Evolutionary conservation across 2,329 filamentous ascomycete genomes (phyloP).

Genomic region (Aquanectria penicillioides): DNA sequence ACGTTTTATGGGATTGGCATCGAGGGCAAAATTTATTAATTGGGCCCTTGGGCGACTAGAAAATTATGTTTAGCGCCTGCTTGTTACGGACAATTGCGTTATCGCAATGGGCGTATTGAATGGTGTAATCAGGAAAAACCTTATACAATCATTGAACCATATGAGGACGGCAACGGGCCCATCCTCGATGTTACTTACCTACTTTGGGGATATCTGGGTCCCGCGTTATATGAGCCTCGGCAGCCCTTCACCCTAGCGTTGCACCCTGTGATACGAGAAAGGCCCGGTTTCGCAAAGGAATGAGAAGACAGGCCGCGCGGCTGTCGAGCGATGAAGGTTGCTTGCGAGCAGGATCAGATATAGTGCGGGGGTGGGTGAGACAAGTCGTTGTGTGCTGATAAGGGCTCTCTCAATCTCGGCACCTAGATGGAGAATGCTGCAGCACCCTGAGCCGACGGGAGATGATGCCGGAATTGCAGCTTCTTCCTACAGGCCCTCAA

Average conservation of each 20-base stretch:
- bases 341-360: neutral
- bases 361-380: neutral
- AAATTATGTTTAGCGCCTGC: constrained; percentile 11
- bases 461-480: too few species aligned
- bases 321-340: neutral
- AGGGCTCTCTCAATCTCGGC: too few species aligned
- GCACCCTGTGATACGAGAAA: neutral
- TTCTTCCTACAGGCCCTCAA: too few species aligned
- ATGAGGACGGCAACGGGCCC: neutral
- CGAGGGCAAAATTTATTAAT: neutral
- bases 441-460: too few species aligned
- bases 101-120: constrained; percentile 16
- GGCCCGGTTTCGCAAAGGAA: constrained; percentile 1
- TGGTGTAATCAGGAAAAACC: constrained; percentile 16
- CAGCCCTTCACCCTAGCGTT: constrained; percentile 3
- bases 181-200: constrained; percentile 9
- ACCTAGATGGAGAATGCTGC: too few species aligned
- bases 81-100: constrained; percentile 16
- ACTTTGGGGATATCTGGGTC: constrained; percentile 13
- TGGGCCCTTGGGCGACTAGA: too few species aligned
- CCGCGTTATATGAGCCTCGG: neutral
- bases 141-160: neutral
- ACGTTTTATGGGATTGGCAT: neutral
- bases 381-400: neutral
- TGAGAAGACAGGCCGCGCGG: constrained; percentile 7